Base-by-base conservation (phyloP, 768 basidiomycete genomes). In the Amanita muscaria region DNA sequence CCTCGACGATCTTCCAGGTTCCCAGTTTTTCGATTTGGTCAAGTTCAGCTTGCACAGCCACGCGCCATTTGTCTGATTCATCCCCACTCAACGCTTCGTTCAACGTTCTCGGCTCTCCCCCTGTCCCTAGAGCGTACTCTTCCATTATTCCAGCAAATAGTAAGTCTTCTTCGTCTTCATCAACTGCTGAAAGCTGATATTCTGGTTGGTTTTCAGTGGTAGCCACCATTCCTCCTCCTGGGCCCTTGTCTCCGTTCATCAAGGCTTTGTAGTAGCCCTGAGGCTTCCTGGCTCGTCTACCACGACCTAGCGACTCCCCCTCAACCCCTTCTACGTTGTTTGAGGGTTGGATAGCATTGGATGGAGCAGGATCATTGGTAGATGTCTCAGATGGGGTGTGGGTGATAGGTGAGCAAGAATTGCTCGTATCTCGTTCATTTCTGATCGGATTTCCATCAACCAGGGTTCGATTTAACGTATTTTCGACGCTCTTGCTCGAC, bases 1-100 rank as follows among this genome's bases (percentile, higher is more conserved):
- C 23, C 12, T 48, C 40, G 3, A 51, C 51, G 18, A 57, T 22
- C n/a, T 57, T 49, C 59, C 60, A 65, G 4, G 54, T 60, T 10
- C 51, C 49, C 14, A 55, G 53, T 23, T 49, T 52, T 30, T 54
- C 49, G 8, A 57, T 46, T 11, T 44, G 45, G 10, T 1, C 29
- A 5, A 58, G 14, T 31, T 57, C 54, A 30, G 6, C 27, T 12
- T 29, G 6, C 6, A 29, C 12, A 6, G 27, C 27, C 12, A 6
- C 7, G 7, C 12, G 7, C 27, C 27, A 29, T 29, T 6, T 6
- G 7, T 6, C 7, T 12, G 7, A 29, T 6, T 29, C 27, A 40
- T 44, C 25, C 46, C 48, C 3, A 52, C 12, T 6, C 27, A 6
- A 6, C 12, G 27, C 27, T 12, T 29, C 27, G 27, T 6, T 12